Evolutionary conservation across 208 protist species (phyloP).

Genomic region (Porcisia hertigi): DNA sequence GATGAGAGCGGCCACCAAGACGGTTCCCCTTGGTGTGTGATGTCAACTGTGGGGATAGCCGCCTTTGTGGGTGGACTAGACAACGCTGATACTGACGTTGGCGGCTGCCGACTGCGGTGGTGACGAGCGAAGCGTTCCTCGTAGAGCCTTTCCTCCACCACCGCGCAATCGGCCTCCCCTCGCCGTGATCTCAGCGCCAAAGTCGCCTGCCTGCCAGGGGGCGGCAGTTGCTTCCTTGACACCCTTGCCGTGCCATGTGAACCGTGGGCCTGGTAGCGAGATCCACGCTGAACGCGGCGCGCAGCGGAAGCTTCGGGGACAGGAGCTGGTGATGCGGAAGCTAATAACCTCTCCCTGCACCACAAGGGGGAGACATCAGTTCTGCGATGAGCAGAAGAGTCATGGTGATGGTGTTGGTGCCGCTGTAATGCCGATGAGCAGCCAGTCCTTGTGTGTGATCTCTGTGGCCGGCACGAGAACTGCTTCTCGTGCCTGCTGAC

Average conservation of each 20-base stretch:
- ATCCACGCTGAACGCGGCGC: not conserved
- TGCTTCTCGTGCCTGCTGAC: not conserved
- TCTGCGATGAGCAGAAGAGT: not conserved
- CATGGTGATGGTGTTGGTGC: not conserved
- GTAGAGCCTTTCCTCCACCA: not conserved
- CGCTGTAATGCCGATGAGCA: not conserved
- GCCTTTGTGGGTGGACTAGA: not conserved
- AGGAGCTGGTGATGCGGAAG: not conserved
- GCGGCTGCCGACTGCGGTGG: not conserved
- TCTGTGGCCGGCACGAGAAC: not conserved
- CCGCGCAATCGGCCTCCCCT: not conserved
- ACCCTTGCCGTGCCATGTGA: not conserved
- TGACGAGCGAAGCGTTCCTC: not conserved
- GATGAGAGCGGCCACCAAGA: not conserved
- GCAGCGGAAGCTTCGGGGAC: not conserved
- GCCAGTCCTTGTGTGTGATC: not conserved
- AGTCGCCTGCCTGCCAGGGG: not conserved
- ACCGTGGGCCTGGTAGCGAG: not conserved
- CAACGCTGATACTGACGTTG: not conserved
- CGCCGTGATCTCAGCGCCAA: not conserved
- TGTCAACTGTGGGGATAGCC: not conserved
- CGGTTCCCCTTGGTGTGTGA: not conserved
- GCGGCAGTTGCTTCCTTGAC: not conserved
- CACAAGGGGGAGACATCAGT: not conserved
- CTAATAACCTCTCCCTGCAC: not conserved